These are phyloP conservation scores for Pisolithus microcarpus DNA, from an alignment of 768 basidiomycete species.

Conservation along the genomic window DNA sequence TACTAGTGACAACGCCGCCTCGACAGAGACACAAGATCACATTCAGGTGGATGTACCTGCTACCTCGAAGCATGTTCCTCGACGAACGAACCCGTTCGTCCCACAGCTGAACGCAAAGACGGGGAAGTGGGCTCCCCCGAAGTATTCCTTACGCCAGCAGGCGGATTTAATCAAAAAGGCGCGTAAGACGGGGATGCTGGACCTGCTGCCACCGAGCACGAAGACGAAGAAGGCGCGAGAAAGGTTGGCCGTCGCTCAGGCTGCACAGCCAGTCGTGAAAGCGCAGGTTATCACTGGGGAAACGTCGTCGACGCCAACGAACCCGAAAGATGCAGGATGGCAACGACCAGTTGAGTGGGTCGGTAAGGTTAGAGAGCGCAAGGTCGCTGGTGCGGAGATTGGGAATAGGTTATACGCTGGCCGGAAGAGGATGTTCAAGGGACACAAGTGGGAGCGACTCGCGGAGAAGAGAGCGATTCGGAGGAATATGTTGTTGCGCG, in stretches of 20 bases:
- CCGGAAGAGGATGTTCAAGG: conserved; percentile 87
- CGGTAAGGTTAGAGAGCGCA: conserved; percentile 32
- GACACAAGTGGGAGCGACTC: conserved; percentile 78
- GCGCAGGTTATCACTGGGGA: conserved; percentile 6
- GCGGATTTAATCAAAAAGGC: conserved; percentile 75
- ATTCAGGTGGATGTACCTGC: not conserved
- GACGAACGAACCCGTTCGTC: conserved; percentile 58
- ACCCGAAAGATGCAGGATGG: conserved; percentile 12
- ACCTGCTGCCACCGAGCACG: conserved; percentile 62
- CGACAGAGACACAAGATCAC: not conserved
- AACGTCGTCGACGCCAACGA: not conserved
- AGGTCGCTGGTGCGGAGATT: conserved; percentile 42
- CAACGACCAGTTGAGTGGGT: conserved; percentile 34
- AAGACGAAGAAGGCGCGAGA: conserved; percentile 34
- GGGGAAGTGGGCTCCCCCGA: conserved; percentile 61
- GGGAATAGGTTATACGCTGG: conserved; percentile 65
- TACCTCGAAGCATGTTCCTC: not conserved
- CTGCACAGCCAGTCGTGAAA: conserved; percentile 6
- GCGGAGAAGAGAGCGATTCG: conserved; percentile 40
- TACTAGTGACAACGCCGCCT: not conserved
- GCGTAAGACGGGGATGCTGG: conserved; percentile 41
- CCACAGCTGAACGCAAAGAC: conserved; percentile 52
- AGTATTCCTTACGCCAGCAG: conserved; percentile 69
- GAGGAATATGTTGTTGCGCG: conserved; percentile 52
- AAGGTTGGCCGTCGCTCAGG: conserved; percentile 6